Conservation (phyloP, 768 basidiomycete species). For the Pholiota microspora region DNA sequence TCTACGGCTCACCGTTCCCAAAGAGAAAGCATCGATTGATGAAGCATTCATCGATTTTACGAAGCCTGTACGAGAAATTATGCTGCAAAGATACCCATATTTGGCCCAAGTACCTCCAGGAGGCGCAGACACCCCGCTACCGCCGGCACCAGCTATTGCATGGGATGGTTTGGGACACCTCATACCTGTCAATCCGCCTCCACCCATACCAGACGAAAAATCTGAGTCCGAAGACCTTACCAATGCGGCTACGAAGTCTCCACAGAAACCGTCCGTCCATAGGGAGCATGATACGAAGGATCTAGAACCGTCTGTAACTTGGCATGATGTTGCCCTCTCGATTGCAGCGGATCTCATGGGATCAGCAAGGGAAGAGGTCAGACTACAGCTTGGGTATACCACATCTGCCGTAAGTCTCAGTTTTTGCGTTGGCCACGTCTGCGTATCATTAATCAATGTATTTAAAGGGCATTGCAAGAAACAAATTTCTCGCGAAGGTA, state of each 20-base stretch:
- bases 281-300: background rate
- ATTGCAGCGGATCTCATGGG: slow-evolving; percentile 87
- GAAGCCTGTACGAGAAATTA: slow-evolving; percentile 66
- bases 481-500: slow-evolving; percentile 97
- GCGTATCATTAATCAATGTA: background rate
- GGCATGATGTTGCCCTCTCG: slow-evolving; percentile 91
- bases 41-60: slow-evolving; percentile 96
- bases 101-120: slow-evolving; percentile 67
- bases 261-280: background rate
- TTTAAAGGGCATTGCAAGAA: slow-evolving; percentile 90
- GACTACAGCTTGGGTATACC: slow-evolving; percentile 80
- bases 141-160: slow-evolving; percentile 60
- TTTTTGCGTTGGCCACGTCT: background rate
- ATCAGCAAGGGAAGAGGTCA: slow-evolving; percentile 68
- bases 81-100: slow-evolving; percentile 76
- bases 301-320: slow-evolving; percentile 45
- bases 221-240: background rate
- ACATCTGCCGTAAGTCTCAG: slow-evolving; percentile 73
- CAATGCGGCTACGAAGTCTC: background rate
- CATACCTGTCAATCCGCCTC: slow-evolving; percentile 50
- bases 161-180: slow-evolving; percentile 65
- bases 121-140: slow-evolving; percentile 76
- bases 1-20: background rate
- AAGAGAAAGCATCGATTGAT: slow-evolving; percentile 97
- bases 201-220: slow-evolving; percentile 18